Base-by-base conservation (phyloP, 75 land plant species). In the Gnetum montanum region DNA sequence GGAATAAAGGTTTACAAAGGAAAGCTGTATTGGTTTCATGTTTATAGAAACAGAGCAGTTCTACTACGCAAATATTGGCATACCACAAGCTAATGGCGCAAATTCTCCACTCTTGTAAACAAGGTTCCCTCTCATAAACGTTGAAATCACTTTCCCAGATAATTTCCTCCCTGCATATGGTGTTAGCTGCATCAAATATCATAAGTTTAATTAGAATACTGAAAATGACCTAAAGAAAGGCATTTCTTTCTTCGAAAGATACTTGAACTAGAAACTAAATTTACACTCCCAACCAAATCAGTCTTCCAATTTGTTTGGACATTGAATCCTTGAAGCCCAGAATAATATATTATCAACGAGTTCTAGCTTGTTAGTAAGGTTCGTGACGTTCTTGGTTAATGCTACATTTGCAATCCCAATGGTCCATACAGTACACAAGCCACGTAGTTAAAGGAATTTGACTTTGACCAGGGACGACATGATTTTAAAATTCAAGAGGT, bases 51-150 rank as follows among this genome's bases (percentile, higher is more conserved):
- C n/a, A n/a, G n/a, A n/a, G n/a, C n/a, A n/a, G n/a, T n/a, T n/a
- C n/a, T n/a, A n/a, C n/a, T n/a, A n/a, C n/a, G 89, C 84, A 24
- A 89, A 63, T 31, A 95, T 71, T 27, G 76, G 58, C 43, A 37
- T 34, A 35, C 99, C 99, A 70, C 99, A 95, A 34, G 91, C 79
- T 43, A 66, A 26, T 54, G 75, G 43, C 28, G 99, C 78, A 74
- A 83, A 88, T 12, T 67, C 63, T 33, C 81, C 83, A 26, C 83
- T 77, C 12, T 45, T 65, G 61, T 68, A 95, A 16, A 95, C 88
- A 29, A 86, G 63, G 43, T 83, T 84, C 33, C 96, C 99, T 69
- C 99, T 77, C 11, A 83, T 88, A 77, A 86, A 80, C 31, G 99
- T 89, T 31, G 96, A 66, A 30, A 83, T 54, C 22, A 95, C 99